Evolutionary conservation across 2,329 filamentous ascomycete genomes (phyloP).

Genomic region (Diaporthe amygdali): DNA sequence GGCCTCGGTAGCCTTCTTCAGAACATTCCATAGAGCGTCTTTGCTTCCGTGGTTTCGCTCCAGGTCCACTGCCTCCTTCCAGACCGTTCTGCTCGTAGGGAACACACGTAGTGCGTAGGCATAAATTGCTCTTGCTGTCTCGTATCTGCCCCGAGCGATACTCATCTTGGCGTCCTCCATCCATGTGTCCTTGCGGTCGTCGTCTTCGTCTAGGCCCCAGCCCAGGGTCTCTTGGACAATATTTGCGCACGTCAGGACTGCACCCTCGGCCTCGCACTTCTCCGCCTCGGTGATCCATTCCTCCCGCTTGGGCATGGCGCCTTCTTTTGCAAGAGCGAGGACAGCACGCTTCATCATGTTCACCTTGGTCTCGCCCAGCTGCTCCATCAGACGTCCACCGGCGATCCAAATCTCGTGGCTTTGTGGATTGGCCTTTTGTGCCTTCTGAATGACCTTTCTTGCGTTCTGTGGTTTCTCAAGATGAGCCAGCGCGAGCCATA

Average conservation of each 20-base stretch:
- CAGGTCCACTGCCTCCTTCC: conserved; percentile 88
- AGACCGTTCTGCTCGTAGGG: conserved; percentile 83
- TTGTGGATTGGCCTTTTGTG: conserved; percentile 89
- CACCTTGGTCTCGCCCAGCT: conserved; percentile 78
- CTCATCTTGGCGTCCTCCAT: conserved; percentile 88
- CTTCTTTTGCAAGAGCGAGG: conserved; percentile 85
- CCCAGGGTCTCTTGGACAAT: conserved; percentile 94
- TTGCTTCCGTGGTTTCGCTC: conserved; percentile 88
- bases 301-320: conserved; percentile 95
- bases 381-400: conserved; percentile 87
- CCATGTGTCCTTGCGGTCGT: conserved; percentile 95
- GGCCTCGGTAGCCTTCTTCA: conserved; percentile 93
- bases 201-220: conserved; percentile 92
- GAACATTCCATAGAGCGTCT: conserved; percentile 80
- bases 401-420: conserved; percentile 98
- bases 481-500: conserved; percentile 93
- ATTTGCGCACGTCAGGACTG: conserved; percentile 81
- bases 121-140: conserved; percentile 92
- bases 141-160: conserved; percentile 81
- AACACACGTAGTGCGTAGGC: conserved; percentile 90
- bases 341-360: conserved; percentile 96
- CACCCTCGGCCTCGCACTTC: conserved; percentile 91
- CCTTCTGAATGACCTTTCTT: conserved; percentile 93
- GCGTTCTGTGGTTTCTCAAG: conserved; percentile 90
- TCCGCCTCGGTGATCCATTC: conserved; percentile 97